A percentile compares a stretch with the other conserved stretches of the same genome.
Evolutionary conservation across 352 stramenopile species (phyloP).

Genomic region (Blastocystis sp.): DNA sequence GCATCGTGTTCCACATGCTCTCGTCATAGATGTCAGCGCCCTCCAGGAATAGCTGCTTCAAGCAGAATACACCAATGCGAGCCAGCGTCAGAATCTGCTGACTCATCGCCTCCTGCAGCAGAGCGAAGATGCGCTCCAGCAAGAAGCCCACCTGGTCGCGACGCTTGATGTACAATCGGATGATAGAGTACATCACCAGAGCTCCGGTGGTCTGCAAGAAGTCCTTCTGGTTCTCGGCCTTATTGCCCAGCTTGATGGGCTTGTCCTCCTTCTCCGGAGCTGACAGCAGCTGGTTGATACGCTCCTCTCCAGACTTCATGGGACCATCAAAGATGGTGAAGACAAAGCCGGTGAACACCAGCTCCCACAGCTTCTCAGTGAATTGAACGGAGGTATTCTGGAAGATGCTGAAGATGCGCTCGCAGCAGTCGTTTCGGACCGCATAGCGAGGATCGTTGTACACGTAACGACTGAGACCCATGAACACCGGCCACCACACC

Average conservation of each 20-base stretch:
- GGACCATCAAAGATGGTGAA: slow-evolving; percentile 72
- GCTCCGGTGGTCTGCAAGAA: slow-evolving; percentile 48
- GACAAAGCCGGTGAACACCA: slow-evolving; percentile 77
- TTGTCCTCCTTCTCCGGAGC: background rate
- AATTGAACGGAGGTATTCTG: slow-evolving; percentile 72
- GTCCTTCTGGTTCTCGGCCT: slow-evolving; percentile 4
- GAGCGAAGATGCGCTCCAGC: slow-evolving; percentile 56
- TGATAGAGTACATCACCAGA: slow-evolving; percentile 59
- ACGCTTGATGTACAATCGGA: slow-evolving; percentile 58
- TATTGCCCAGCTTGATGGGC: slow-evolving; percentile 7
- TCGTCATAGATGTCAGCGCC: slow-evolving; percentile 17
- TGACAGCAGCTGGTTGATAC: slow-evolving; percentile 13
- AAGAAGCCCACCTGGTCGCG: slow-evolving; percentile 39
- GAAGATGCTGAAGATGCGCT: slow-evolving; percentile 69
- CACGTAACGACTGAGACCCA: slow-evolving; percentile 85
- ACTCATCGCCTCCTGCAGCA: slow-evolving; percentile 61
- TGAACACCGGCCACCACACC: slow-evolving; percentile 90
- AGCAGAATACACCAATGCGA: slow-evolving; percentile 61
- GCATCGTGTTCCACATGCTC: slow-evolving; percentile 40
- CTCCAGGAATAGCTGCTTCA: slow-evolving; percentile 60
- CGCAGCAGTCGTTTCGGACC: slow-evolving; percentile 67
- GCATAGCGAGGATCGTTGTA: slow-evolving; percentile 76
- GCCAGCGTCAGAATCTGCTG: slow-evolving; percentile 63
- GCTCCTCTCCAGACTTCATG: slow-evolving; percentile 32
- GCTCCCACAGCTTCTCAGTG: slow-evolving; percentile 71